These are phyloP conservation scores for Beauveria bassiana DNA, from an alignment of 2,329 filamentous ascomycete species.

Conservation along the genomic window DNA sequence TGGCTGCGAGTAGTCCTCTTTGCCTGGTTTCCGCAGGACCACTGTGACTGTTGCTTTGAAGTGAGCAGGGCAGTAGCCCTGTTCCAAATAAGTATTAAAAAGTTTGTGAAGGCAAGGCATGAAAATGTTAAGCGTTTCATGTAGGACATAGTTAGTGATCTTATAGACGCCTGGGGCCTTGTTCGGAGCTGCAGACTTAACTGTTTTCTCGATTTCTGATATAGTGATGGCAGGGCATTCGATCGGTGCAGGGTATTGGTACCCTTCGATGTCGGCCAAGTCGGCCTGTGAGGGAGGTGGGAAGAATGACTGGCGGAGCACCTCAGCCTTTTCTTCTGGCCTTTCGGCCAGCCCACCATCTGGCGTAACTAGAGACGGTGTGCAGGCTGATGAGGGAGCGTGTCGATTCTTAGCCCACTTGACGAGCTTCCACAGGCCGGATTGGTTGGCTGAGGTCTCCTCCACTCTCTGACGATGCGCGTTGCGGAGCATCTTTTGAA, in stretches of 20 bases:
- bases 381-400: background rate
- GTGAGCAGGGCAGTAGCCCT: conserved; percentile 14
- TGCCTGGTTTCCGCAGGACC: conserved; percentile 14
- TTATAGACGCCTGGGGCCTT: conserved; percentile 15
- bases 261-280: no score
- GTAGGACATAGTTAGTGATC: conserved; percentile 16
- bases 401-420: background rate
- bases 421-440: background rate
- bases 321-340: no score
- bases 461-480: background rate
- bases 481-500: conserved; percentile 7
- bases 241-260: no score
- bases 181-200: conserved; percentile 14
- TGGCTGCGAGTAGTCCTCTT: conserved; percentile 15
- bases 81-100: conserved; percentile 15
- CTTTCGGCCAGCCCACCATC: no score
- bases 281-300: no score
- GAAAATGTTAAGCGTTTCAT: conserved; percentile 14
- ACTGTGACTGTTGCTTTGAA: conserved; percentile 15
- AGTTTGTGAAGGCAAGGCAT: conserved; percentile 11
- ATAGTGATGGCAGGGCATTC: background rate
- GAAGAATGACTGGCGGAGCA: no score
- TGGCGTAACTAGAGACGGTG: no score
- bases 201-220: conserved; percentile 7
- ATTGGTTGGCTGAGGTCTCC: background rate